Evolutionary conservation across 306 rosid genomes (phyloP).

Genomic region (Glycine soja): DNA sequence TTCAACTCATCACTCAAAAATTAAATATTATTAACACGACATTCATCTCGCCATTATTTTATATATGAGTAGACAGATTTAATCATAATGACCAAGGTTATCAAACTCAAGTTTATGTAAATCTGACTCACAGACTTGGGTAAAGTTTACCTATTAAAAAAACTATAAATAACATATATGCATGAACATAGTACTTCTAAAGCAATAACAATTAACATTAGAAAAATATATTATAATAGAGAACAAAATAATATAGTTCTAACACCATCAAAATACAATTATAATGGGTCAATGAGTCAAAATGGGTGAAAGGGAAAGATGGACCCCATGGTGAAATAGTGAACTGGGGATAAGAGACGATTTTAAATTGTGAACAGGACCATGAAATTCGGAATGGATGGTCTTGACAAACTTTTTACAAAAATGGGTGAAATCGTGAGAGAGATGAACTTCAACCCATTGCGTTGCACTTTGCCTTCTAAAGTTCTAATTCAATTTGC

Average conservation of each 20-base stretch:
- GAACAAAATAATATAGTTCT: background rate
- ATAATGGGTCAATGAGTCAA: background rate
- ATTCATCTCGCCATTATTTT: background rate
- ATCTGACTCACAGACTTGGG: no score
- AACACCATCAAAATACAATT: background rate
- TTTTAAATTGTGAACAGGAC: background rate
- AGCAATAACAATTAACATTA: background rate
- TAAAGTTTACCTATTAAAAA: background rate
- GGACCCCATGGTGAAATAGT: background rate
- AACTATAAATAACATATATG: background rate
- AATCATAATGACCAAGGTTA: background rate
- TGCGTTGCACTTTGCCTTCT: background rate
- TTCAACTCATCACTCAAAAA: constrained; percentile 3
- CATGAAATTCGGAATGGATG: background rate
- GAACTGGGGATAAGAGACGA: background rate
- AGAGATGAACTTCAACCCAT: background rate
- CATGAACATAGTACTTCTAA: background rate
- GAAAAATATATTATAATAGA: no score
- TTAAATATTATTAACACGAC: background rate
- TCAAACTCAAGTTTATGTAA: background rate
- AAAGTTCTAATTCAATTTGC: background rate
- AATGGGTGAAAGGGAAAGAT: background rate
- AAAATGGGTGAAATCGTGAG: background rate
- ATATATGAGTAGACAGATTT: background rate
- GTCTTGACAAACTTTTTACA: background rate